These are phyloP conservation scores for Suillus tomentosus DNA, from an alignment of 768 basidiomycete species.

Conservation along the genomic window DNA sequence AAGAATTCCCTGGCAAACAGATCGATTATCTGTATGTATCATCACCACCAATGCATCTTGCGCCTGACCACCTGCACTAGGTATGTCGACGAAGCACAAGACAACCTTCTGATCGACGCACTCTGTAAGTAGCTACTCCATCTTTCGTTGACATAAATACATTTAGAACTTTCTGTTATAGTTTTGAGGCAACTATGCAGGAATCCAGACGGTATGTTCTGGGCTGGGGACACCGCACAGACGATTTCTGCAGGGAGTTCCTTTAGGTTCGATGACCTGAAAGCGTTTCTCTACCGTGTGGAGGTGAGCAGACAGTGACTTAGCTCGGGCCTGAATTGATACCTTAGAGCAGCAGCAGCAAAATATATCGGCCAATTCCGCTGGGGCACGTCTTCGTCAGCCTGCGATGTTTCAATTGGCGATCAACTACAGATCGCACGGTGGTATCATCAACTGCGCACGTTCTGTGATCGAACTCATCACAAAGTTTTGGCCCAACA, in stretches of 20 bases:
- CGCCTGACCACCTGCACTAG: constrained; percentile 35
- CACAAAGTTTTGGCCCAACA: constrained; percentile 58
- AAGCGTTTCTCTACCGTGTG: constrained; percentile 60
- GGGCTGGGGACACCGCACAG: constrained; percentile 82
- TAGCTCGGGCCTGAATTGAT: background rate
- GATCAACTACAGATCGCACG: constrained; percentile 71
- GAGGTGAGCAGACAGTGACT: constrained; percentile 47
- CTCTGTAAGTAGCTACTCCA: constrained; percentile 41
- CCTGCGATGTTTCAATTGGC: constrained; percentile 56
- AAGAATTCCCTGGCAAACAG: constrained; percentile 33
- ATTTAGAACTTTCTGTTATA: constrained; percentile 24
- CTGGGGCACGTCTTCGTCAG: constrained; percentile 19
- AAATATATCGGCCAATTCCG: constrained; percentile 15
- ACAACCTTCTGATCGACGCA: constrained; percentile 67
- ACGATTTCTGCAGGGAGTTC: constrained; percentile 77
- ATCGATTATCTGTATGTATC: constrained; percentile 57
- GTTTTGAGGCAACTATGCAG: constrained; percentile 64
- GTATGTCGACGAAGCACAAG: constrained; percentile 77
- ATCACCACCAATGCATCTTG: background rate
- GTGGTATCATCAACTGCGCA: constrained; percentile 74
- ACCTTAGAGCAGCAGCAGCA: constrained; percentile 20
- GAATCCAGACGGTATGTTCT: constrained; percentile 69
- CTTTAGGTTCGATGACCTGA: constrained; percentile 72
- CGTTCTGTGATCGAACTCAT: constrained; percentile 66
- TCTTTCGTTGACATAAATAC: background rate